Evolutionary conservation across 1,139 yeast genomes (phyloP), one percentile per base, ranked within the genome.

Genomic region (Arxiozyma bovina): DNA sequence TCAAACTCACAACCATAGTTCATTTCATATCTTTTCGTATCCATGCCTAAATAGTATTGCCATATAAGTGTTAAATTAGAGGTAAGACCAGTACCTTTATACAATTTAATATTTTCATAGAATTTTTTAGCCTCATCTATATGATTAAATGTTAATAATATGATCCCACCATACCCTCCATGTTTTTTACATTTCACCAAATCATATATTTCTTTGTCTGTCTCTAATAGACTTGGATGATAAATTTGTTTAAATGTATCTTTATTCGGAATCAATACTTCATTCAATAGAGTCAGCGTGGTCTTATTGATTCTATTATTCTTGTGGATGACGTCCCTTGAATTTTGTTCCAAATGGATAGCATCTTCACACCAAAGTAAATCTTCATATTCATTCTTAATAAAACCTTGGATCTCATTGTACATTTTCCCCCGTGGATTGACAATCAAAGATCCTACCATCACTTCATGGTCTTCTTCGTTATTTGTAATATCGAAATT

Each of bases 21-120:
- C 15, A 21, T 15, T 34, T 46, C 49, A 30, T 49, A 42, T 21
- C 43, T 25, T 9, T 15, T 27, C 20, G 38, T 20, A 42, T 49
- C 51, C 42, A 42, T 97, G 58, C 93, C 76, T 50, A 93, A 80
- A 3, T 96, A 80, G 70, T 93, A 93, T 9, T 98, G 98, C 66
- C 96, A 89, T 4, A 89, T 91, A 63, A 91, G 75, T 0, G 98
- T 89, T 73, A 90, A 89, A 70, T 89, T 93, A 0, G 98, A 90
- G 5, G 98, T 98, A 61, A 93, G 77, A 20, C 96, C 87, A 4
- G 98, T 98, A 2, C 98, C 98, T 70, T 93, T 93, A 59, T 93
- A 88, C 55, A 91, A 73, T 51, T 79, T 76, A 50, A 87, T 79
- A 3, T 82, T 76, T 69, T 93, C 87, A 73, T 86, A 93, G 67